A percentile compares a stretch with the other conserved stretches of the same genome.
phyloP scores from a whole-genome alignment of 2,329 filamentous ascomycete genomes.

The Hypomyces perniciosus region DNA sequence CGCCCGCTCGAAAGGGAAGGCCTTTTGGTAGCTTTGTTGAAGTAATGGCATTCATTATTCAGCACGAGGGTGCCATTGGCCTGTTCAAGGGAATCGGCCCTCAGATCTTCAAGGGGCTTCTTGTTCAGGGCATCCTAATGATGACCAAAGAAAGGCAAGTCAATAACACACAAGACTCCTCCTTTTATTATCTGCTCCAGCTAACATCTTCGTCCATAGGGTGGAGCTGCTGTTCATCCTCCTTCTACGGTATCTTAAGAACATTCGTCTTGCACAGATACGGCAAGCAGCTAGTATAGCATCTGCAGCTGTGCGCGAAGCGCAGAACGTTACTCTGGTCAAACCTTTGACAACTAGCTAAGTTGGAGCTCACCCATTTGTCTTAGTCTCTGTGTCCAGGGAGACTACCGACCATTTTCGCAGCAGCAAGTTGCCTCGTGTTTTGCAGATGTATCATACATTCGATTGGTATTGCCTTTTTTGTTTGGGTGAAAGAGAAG shows the following conservation, averaged over 20 bases:
- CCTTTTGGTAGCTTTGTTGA: constrained; percentile 91
- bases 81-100: constrained; percentile 96
- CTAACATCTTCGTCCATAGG: constrained; percentile 35
- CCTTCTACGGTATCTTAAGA: constrained; percentile 74
- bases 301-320: constrained; percentile 34
- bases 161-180: neutral
- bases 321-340: constrained; percentile 39
- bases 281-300: constrained; percentile 59
- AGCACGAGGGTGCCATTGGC: constrained; percentile 76
- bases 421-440: neutral
- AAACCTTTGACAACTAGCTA: constrained; percentile 22
- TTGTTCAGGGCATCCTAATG: constrained; percentile 96
- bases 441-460: neutral
- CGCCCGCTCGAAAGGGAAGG: constrained; percentile 75
- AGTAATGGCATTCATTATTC: constrained; percentile 89
- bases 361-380: neutral
- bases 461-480: neutral
- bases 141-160: constrained; percentile 93
- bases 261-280: constrained; percentile 63
- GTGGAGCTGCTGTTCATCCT: constrained; percentile 86
- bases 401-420: neutral
- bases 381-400: neutral
- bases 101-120: constrained; percentile 83
- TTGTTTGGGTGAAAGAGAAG: neutral
- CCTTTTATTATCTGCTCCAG: neutral